These are phyloP conservation scores for Blastobotrys buckinghamii DNA, from an alignment of 1,139 yeast genomes.

Conservation along the genomic window DNA sequence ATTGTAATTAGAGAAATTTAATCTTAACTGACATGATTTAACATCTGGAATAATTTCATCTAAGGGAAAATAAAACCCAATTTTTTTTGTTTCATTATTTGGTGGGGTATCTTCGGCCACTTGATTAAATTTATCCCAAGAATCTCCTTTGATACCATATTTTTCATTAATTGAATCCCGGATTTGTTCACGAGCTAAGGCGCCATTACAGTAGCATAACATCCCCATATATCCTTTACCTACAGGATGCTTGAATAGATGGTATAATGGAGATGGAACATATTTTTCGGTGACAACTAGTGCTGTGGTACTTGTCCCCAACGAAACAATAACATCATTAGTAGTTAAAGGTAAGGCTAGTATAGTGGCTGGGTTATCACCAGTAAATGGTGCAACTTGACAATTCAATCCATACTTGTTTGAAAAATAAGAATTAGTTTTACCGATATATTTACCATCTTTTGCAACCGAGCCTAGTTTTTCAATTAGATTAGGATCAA, in stretches of 20 bases:
- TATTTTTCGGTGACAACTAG: slow-evolving; percentile 72
- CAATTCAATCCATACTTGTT: slow-evolving; percentile 62
- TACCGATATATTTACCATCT: slow-evolving; percentile 34
- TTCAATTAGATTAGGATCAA: slow-evolving; percentile 28
- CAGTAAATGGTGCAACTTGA: slow-evolving; percentile 64
- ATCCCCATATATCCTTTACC: slow-evolving; percentile 84
- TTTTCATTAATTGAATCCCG: slow-evolving; percentile 57
- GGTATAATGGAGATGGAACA: slow-evolving; percentile 76
- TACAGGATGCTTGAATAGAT: slow-evolving; percentile 81
- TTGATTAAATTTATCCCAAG: slow-evolving; percentile 65
- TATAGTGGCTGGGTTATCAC: slow-evolving; percentile 87
- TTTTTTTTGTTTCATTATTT: slow-evolving; percentile 27
- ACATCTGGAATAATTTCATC: slow-evolving; percentile 89
- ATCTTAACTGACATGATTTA: slow-evolving; percentile 26
- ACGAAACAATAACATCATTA: slow-evolving; percentile 71
- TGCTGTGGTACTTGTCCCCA: slow-evolving; percentile 90
- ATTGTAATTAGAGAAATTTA: slow-evolving; percentile 14
- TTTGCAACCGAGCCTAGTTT: slow-evolving; percentile 48
- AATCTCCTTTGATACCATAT: slow-evolving; percentile 26
- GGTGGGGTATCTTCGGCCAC: slow-evolving; percentile 14
- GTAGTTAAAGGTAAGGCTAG: slow-evolving; percentile 71
- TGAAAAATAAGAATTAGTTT: slow-evolving; percentile 54
- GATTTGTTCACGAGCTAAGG: slow-evolving; percentile 75
- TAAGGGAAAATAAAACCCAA: slow-evolving; percentile 81
- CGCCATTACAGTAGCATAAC: slow-evolving; percentile 91